phyloP scores from a whole-genome alignment of 768 basidiomycete species.

The Rubroboletus pulcherrimus region DNA sequence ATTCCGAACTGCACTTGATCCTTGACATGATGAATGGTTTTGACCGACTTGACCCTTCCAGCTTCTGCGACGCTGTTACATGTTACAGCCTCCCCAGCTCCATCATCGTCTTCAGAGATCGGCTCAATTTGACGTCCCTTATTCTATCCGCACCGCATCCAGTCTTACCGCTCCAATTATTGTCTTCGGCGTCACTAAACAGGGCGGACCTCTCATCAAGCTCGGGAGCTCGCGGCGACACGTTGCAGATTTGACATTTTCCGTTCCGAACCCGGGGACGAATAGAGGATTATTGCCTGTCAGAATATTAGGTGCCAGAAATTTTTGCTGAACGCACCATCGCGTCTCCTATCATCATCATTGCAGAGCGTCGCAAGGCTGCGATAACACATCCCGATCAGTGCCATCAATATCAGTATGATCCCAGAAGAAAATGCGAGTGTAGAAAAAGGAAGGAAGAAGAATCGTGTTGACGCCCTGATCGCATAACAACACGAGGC shows the following conservation, averaged over 20 bases:
- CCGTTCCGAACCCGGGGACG: not conserved
- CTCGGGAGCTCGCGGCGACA: slow-evolving; percentile 20
- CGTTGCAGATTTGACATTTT: slow-evolving; percentile 16
- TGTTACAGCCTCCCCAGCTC: no score
- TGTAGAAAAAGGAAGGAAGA: not conserved
- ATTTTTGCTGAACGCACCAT: not conserved
- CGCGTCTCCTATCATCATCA: not conserved
- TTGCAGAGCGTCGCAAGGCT: not conserved
- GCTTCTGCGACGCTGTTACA: no score
- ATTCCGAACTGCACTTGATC: no score
- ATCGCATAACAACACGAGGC: slow-evolving; percentile 10
- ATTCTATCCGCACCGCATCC: no score
- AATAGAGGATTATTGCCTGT: slow-evolving; percentile 1
- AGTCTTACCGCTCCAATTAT: no score
- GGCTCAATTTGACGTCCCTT: no score
- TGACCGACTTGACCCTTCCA: no score
- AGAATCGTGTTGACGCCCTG: not conserved
- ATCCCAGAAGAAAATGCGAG: not conserved
- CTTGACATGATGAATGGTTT: no score
- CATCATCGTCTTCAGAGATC: no score
- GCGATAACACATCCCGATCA: not conserved
- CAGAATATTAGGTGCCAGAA: not conserved
- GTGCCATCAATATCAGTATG: not conserved
- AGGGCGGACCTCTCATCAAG: not conserved
- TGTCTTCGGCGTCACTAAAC: no score